These are phyloP conservation scores for Phaffia australis DNA, from an alignment of 768 basidiomycete species.

Conservation along the genomic window DNA sequence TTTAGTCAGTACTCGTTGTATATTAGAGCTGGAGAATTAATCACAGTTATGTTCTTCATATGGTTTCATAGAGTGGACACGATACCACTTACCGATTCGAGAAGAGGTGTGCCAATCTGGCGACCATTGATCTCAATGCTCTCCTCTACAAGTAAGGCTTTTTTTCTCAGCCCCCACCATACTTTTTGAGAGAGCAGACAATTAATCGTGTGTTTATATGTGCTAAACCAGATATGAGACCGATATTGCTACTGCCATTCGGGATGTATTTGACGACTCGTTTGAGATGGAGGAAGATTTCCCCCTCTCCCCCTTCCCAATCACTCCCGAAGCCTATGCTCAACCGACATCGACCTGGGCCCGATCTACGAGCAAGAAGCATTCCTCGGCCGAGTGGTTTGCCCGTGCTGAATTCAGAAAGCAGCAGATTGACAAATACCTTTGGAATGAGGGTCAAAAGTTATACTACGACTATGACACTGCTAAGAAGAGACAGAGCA, in stretches of 20 bases:
- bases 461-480: slow-evolving; percentile 97
- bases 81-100: slow-evolving; percentile 96
- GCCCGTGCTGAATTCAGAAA: slow-evolving; percentile 72
- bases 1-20: not conserved
- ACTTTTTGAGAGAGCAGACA: not conserved
- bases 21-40: not conserved
- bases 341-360: slow-evolving; percentile 40
- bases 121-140: slow-evolving; percentile 89
- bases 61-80: slow-evolving; percentile 35
- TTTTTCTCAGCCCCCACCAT: not conserved
- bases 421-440: slow-evolving; percentile 76
- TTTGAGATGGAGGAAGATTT: slow-evolving; percentile 89
- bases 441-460: slow-evolving; percentile 92
- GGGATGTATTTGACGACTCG: slow-evolving; percentile 86
- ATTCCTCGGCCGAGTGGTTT: slow-evolving; percentile 86
- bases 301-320: slow-evolving; percentile 76
- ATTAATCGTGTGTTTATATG: not conserved
- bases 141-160: slow-evolving; percentile 66
- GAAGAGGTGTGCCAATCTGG: slow-evolving; percentile 92
- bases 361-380: slow-evolving; percentile 38
- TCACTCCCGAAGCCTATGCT: slow-evolving; percentile 45
- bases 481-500: slow-evolving; percentile 72
- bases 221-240: slow-evolving; percentile 58
- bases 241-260: slow-evolving; percentile 95
- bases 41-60: not conserved